Percentiles rank a stretch among this genome's conserved stretches.
phyloP scores from a whole-genome alignment of 495 filamentous ascomycete species.

The Hypoxylon intermedium region DNA sequence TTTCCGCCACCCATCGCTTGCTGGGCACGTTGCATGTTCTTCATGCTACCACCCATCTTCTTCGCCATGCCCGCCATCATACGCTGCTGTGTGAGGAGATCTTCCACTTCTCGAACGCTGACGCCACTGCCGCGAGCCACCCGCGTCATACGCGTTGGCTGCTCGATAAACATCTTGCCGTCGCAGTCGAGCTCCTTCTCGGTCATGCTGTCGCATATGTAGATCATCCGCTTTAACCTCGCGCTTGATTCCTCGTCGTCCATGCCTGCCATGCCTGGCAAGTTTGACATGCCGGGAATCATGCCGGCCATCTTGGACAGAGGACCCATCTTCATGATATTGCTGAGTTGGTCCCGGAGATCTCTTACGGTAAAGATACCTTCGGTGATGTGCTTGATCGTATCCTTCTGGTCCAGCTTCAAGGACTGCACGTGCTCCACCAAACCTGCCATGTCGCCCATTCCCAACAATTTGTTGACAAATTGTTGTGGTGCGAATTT shows the following conservation, averaged over 20 bases:
- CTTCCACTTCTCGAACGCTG: constrained; percentile 92
- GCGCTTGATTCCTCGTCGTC: constrained; percentile 93
- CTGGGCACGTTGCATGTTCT: constrained; percentile 94
- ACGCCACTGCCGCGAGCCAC: constrained; percentile 90
- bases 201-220: constrained; percentile 98
- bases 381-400: constrained; percentile 97
- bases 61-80: constrained; percentile 99
- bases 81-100: constrained; percentile 93
- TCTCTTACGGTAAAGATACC: constrained; percentile 96
- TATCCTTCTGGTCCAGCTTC: constrained; percentile 96
- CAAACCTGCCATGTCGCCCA: constrained; percentile 95
- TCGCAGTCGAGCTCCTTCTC: constrained; percentile 92
- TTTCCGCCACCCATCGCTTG: constrained; percentile 85
- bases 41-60: constrained; percentile 95
- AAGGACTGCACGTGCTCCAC: constrained; percentile 98
- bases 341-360: constrained; percentile 90
- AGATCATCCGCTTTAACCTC: constrained; percentile 98
- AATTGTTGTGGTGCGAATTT: constrained; percentile 90
- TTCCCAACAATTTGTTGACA: constrained; percentile 88
- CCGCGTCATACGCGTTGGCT: constrained; percentile 92
- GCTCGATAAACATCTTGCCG: constrained; percentile 90
- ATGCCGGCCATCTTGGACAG: constrained; percentile 97
- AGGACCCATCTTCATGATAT: constrained; percentile 99
- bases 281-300: constrained; percentile 91
- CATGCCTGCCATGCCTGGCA: constrained; percentile 81